Evolutionary conservation across 306 rosid genomes (phyloP), one percentile per base, ranked within the genome.

Genomic region (Acacia melanoxylon): DNA sequence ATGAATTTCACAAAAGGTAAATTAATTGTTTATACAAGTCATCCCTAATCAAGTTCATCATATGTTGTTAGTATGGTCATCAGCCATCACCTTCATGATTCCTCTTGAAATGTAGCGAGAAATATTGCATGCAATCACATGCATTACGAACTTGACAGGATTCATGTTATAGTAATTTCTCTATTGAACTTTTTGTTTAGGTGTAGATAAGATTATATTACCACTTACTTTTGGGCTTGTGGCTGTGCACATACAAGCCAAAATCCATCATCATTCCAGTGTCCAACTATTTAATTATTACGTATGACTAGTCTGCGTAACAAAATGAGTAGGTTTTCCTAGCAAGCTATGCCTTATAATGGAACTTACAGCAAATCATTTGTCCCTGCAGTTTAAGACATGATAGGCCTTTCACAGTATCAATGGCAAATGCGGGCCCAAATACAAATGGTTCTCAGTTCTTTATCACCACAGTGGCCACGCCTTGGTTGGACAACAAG

Each of bases 401-500:
- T 69, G 99, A 95, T 82, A 89, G 99, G 73, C 98, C 99, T 81
- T 95, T 95, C 91, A 95, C 98, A 1, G 78, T 93, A 54, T 95
- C 99, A 70, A 95, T 95, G 99, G 99, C 99, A 75, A 95, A 95
- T 86, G 99, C 97, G 1, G 99, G 99, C 40, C 94, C 85, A 40
- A 93, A 95, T 81, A 84, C 98, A 62, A 95, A 95, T 74, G 99
- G 99, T 63, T 95, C 99, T 82, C 98, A 95, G 87, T 95, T 95
- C 87, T 95, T 95, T 85, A 91, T 95, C 91, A 95, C 99, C 71
- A 95, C 99, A 16, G 99, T 93, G 71, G 99, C 99, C 79, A 95
- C 99, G 85, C 96, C 99, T 66, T 95, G 99, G 99, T 85, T 95
- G 72, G 99, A 95, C 86, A 95, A 89, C 91, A 95, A 95, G 84